Base-by-base conservation (phyloP, 192 early-diverging fungal genomes). In the Jimgerdemannia flammicorona region DNA sequence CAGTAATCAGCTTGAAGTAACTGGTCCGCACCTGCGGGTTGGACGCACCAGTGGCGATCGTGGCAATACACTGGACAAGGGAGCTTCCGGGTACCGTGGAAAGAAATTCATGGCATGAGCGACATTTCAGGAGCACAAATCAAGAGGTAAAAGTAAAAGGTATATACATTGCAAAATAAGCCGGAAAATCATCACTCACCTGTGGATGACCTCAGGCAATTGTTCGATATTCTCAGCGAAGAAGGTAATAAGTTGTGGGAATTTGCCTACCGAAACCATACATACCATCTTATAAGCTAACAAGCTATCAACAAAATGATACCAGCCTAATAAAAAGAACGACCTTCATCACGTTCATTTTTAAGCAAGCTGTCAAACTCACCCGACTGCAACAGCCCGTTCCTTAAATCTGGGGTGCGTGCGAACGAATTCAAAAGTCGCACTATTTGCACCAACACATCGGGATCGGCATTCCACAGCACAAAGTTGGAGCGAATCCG, bases 391-490 rank as follows among this genome's bases (percentile, higher is more conserved):
- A 91, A 70, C 3, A 90, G 71, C 6, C 86, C 85, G 42, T 85
- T 82, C 20, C 84, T 78, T 40, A 87, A 68, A 44, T 74, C 72
- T 0, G 75, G 65, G 8, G 75, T 72, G 10, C 81, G 85, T 18
- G 81, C 85, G 76, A 77, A 86, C 0, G 84, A 77, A 65, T 89
- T 79, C 39, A 89, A 43, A 71, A 83, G 74, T 7, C 74, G 74
- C 44, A 89, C 78, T 19, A 81, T 84, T 77, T 84, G 66, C 3
- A n/a, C 64, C 68, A 95, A 71, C 10, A 93, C 89, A 73, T 91
- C 89, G n/a, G 79, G 77, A 70, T 95, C 89, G 3, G 90, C 87
- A 67, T 86, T 85, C 94, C 94, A 95, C 42, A 92, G 73, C 3
- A 83, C 78, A 80, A 92, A 90, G 54, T 89, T 91, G 67, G 83